Percentiles rank a stretch among this genome's conserved stretches.
These are phyloP conservation scores for Olyra latifolia DNA, from an alignment of 176 grass and related monocot species.

Conservation along the genomic window DNA sequence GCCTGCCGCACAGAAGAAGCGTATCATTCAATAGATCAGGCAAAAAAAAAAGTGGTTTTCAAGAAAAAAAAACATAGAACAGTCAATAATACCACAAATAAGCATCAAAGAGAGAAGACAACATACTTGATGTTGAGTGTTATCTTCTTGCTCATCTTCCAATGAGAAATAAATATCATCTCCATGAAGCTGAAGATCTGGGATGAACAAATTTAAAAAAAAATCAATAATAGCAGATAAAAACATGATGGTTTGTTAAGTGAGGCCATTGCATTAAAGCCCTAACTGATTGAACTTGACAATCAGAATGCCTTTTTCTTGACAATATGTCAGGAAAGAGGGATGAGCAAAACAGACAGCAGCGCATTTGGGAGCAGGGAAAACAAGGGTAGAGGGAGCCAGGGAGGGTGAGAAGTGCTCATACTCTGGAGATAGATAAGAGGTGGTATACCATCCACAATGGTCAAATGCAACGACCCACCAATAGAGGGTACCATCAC, in stretches of 20 bases:
- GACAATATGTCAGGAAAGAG: not conserved
- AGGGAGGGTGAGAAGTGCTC: not conserved
- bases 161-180: slow-evolving; percentile 96
- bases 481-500: not conserved
- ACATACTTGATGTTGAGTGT: slow-evolving; percentile 70
- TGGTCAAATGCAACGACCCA: not conserved
- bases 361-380: not conserved
- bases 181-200: slow-evolving; percentile 94
- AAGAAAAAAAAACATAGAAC: not conserved
- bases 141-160: slow-evolving; percentile 89
- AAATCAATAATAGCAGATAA: not conserved
- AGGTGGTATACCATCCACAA: not conserved
- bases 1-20: not conserved
- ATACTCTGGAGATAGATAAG: not conserved
- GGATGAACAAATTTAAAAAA: slow-evolving; percentile 30
- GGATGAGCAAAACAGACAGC: not conserved
- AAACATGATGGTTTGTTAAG: not conserved
- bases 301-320: not conserved
- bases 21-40: not conserved
- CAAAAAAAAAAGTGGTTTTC: not conserved
- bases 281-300: not conserved
- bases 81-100: slow-evolving; percentile 16
- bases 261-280: not conserved
- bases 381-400: not conserved
- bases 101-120: slow-evolving; percentile 16